A percentile compares a stretch with the other conserved stretches of the same genome.
Conservation (phyloP, 1,139 yeast genomes). For the Debaryomyces sp. region DNA sequence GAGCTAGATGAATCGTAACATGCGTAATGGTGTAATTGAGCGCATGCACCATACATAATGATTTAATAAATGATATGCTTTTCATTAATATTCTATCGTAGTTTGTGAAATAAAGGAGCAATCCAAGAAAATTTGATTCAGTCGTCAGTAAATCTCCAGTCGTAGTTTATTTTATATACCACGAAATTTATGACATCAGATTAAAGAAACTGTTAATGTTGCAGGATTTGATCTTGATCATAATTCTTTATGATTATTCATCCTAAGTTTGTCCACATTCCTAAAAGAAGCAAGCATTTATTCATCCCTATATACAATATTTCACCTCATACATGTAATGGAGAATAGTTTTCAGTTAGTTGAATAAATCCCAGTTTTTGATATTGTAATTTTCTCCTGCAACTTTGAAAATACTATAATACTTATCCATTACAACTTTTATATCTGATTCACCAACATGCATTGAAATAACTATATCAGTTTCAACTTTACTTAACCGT, state of each 20-base stretch:
- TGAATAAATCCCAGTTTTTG: conserved; percentile 50
- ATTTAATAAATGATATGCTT: neutral
- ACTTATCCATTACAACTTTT: conserved; percentile 2
- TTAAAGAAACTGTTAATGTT: too few species aligned
- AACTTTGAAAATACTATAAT: conserved; percentile 24
- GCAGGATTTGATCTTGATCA: too few species aligned
- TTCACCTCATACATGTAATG: neutral
- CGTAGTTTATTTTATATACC: too few species aligned
- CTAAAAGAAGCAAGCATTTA: neutral
- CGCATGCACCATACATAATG: neutral
- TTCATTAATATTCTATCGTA: neutral
- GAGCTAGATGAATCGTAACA: neutral
- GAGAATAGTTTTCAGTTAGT: conserved; percentile 14
- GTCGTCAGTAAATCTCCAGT: too few species aligned
- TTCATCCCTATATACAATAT: neutral
- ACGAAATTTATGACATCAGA: too few species aligned
- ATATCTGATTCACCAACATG: conserved; percentile 46
- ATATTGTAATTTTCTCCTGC: conserved; percentile 35
- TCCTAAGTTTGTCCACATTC: neutral
- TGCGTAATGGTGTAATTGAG: neutral
- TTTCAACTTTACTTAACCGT: conserved; percentile 49
- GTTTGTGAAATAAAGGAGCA: neutral
- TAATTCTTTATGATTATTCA: neutral
- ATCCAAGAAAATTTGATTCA: neutral
- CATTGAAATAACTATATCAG: conserved; percentile 66